Evolutionary conservation across 2,329 filamentous ascomycete genomes (phyloP), one percentile per base, ranked within the genome.

Genomic region (Cladosporium sp.): DNA sequence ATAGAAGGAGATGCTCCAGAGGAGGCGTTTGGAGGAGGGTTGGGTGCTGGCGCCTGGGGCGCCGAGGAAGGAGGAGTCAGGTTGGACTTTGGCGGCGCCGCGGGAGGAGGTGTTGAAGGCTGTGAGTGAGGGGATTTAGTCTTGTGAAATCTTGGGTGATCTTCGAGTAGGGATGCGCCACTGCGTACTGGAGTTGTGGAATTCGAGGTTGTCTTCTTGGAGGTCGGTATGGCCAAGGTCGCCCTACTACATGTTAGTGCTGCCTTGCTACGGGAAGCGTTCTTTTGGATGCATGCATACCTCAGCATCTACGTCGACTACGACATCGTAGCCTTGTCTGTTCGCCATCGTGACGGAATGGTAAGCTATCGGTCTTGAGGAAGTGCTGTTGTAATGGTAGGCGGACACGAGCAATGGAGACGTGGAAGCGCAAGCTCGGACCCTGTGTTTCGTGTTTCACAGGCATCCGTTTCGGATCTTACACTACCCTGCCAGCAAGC

Each of bases 211-310:
- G 75, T 97, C 93, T 80, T 97, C 91, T 37, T 58, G 56, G 22
- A 99, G 88, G 75, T 99, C 94, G 58, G 94, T 99, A 77, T 97
- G 92, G 69, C 94, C 94, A 72, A 99, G 86, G 77, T 99, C 94
- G 70, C 93, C 93, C 92, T 55, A 32, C 15, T 40, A 12, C 34
- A 8, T 42, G 19, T 55, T 25, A 55, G 52, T 15, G 61, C 40
- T 55, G 67, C 52, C 58, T 28, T 45, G 2, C 40, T 47, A 15
- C 8, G 36, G 10, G n/a, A 19, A 2, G 5, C 5, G 5, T 25
- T 4, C 9, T 19, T 45, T 9, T 32, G 9, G 10, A 24, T 25
- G 34, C 55, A 58, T 15, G 9, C 75, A 64, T 77, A 96, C 91
- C 83, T 97, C 94, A 70, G 94, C 90, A 73, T 99, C 94, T 57